Base-by-base conservation (phyloP, 2,329 filamentous ascomycete genomes). In the Sarocladiaceae sp. region DNA sequence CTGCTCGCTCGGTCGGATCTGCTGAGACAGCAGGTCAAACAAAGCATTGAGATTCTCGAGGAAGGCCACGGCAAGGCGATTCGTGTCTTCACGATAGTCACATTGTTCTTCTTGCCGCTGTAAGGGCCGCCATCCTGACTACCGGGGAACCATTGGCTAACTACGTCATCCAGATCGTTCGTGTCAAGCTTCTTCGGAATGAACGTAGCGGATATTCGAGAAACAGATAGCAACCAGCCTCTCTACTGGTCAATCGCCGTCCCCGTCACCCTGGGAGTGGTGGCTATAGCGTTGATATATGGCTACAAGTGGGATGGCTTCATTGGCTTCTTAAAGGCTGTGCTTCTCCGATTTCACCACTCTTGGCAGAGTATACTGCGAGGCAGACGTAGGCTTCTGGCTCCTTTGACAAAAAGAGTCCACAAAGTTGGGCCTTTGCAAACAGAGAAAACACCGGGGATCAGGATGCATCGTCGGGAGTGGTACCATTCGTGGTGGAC, bases 131-230 rank as follows among this genome's bases (percentile, higher is more conserved):
- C 12, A 15, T 7, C 10, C 21, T 20, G 6, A 12, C 6, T 15
- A 15, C 5, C 31, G 6, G 31, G 6, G 31, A 5, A 12, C 16
- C 13, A 33, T 29, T 29, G 9, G 26, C 16, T 5, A 18, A 15
- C 9, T 6, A 39, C 3, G 16, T 23, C 4, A 11, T 65, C 54
- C 27, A 42, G 27, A 19, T 42, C 39, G 5, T 42, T 42, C 21
- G 61, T 74, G 3, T 66, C 69, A 10, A 69, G 66, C 52, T 66
- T 74, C 45, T 71, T 76, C 50, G 72, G 73, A 44, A 76, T 76
- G 70, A 75, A 76, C 53, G 72, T 70, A 3, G 58, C 57, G 40
- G 73, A 75, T 50, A 60, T 76, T 4, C 65, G 71, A 20, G 65
- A 75, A 50, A 71, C 73, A 64, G 58, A 68, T n/a, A 55, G 57